Evolutionary conservation across 2,329 filamentous ascomycete genomes (phyloP), one percentile per base, ranked within the genome.

Genomic region (Macrophomina phaseolina): DNA sequence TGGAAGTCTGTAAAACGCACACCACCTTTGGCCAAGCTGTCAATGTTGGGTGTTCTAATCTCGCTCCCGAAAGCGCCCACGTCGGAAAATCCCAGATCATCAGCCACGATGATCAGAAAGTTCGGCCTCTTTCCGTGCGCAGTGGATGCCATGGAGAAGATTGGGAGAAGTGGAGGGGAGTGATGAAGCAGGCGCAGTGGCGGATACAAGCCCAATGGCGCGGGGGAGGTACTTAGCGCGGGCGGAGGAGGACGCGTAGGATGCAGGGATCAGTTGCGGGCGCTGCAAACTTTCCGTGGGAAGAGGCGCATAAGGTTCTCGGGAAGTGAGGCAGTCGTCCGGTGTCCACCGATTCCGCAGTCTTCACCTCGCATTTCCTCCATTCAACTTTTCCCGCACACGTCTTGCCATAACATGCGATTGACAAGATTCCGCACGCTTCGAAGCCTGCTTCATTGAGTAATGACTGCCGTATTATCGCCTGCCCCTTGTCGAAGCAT

Each of bases 1-100:
- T 90, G 87, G 74, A 88, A 90, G 71, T 89, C 85, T 0, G 86
- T 89, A 71, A 89, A 87, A 2, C 86, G 84, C 18, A 89, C 75
- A 18, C 87, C 77, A 72, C 76, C 77, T 68, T 68, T 66, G 2
- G 84, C 81, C 3, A 87, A 74, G 45, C 81, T 82, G 75, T 89
- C 85, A 46, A 89, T 79, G 70, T 86, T 84, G 1, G 87, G 86
- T 0, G 86, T 89, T 28, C 81, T 80, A 70, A 89, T 89, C 75
- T 89, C 86, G 68, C 84, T 81, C 49, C 87, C 86, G 69, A 87
- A 89, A 70, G 83, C 83, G 53, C 83, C 83, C 23, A 87, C 79
- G 70, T 89, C 86, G 45, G 83, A 84, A 79, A 86, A 87, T 18
- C 86, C 86, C 32, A 87, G 78, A 72, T 87, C 85, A 73, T 87